A percentile compares a stretch with the other conserved stretches of the same genome.
Evolutionary conservation across 1,284 basidiomycete genomes (phyloP).

Genomic region (Volvariella volvacea): DNA sequence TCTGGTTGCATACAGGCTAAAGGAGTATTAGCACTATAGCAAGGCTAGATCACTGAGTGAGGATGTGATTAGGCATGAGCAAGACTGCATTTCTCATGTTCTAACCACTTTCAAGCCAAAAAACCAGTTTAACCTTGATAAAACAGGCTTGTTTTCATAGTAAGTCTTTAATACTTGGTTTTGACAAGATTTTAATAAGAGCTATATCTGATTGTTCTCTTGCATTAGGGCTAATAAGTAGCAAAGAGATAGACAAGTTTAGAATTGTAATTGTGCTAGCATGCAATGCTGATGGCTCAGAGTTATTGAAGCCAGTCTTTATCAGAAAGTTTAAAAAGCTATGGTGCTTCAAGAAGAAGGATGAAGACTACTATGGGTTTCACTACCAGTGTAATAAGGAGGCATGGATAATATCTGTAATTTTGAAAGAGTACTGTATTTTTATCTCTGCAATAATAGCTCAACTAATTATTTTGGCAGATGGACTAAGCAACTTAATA

Average conservation of each 20-base stretch:
- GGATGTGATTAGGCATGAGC: conserved; percentile 12
- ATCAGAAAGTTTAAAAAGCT: conserved; percentile 27
- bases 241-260: conserved; percentile 7
- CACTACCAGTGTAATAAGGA: conserved; percentile 28
- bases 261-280: conserved; percentile 22
- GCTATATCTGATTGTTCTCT: conserved; percentile 7
- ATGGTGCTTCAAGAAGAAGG: conserved; percentile 19
- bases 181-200: too few relatives aligned
- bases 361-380: conserved; percentile 17
- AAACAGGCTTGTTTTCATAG: conserved; percentile 3
- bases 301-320: conserved; percentile 27
- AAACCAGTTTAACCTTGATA: conserved; percentile 2
- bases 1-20: conserved; percentile 21
- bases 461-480: too few relatives aligned
- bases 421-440: conserved; percentile 24
- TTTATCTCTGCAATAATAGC: too few relatives aligned
- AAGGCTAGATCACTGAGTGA: conserved; percentile 21
- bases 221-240: conserved; percentile 1
- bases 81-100: conserved; percentile 2
- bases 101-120: neutral
- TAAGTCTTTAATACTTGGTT: neutral
- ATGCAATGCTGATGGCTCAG: conserved; percentile 2
- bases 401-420: conserved; percentile 25
- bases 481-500: conserved; percentile 16
- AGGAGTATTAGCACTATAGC: conserved; percentile 24